A percentile compares a stretch with the other conserved stretches of the same genome.
phyloP scores from a whole-genome alignment of 768 basidiomycete species.

The Clathrus columnatus region DNA sequence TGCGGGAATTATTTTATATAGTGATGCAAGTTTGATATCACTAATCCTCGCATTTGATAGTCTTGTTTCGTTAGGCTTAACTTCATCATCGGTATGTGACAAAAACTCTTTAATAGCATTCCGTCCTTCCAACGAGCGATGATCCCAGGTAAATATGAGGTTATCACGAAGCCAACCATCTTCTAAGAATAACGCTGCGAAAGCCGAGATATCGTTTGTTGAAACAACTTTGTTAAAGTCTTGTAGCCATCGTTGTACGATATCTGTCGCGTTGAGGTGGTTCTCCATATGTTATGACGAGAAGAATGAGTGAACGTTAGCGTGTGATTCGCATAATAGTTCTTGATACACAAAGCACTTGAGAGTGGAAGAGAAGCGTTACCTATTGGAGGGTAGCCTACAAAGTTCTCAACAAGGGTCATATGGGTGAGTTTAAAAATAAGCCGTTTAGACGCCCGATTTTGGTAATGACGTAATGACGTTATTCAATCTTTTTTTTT shows the following conservation, averaged over 20 bases:
- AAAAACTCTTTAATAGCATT: slow-evolving; percentile 15
- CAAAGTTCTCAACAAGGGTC: too few species aligned
- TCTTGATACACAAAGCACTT: too few species aligned
- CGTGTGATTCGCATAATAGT: neutral
- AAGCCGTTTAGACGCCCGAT: too few species aligned
- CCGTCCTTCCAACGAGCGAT: slow-evolving; percentile 16
- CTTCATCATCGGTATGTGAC: neutral
- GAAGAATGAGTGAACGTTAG: neutral
- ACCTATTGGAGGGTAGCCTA: too few species aligned
- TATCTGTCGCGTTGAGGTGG: neutral
- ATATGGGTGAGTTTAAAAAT: too few species aligned
- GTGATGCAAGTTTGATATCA: slow-evolving; percentile 14
- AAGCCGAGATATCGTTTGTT: slow-evolving; percentile 17
- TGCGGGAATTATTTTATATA: neutral
- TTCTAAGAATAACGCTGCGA: slow-evolving; percentile 23
- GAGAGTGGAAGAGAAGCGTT: too few species aligned
- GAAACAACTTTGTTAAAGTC: slow-evolving; percentile 17
- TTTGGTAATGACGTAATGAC: too few species aligned
- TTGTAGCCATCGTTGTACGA: slow-evolving; percentile 21
- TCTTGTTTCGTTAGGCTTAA: neutral
- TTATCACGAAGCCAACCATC: slow-evolving; percentile 26
- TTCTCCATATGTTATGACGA: neutral
- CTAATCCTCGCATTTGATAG: slow-evolving; percentile 11
- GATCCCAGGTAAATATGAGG: slow-evolving; percentile 20
- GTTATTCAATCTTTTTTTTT: too few species aligned